Evolutionary conservation across 2,329 filamentous ascomycete genomes (phyloP), one percentile per base, ranked within the genome.

Genomic region (Nannizziopsis arthrosporioides): DNA sequence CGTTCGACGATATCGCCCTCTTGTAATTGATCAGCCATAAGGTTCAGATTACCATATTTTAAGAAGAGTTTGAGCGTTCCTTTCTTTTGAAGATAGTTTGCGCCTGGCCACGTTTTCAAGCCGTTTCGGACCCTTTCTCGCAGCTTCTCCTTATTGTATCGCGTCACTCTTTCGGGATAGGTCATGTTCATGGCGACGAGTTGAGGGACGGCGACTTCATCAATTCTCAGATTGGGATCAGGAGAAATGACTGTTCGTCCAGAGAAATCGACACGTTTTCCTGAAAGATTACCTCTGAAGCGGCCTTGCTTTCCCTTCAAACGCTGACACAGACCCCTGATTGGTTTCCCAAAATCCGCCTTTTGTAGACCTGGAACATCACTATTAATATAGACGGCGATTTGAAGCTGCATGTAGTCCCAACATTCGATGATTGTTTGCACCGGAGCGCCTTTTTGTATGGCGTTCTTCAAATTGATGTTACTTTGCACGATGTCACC

Each of bases 191-290:
- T 93, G 3, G 92, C 92, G n/a, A 98, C 89, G 14, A 93, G 74
- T 51, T 84, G 75, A 0, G 92, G 92, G 27, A 98, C 82, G 3
- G 90, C 90, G 32, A 98, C 92, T 65, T 98, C 82, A 56, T 96
- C 87, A 54, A 98, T 87, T 14, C 84, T 81, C 42, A 98, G 66
- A 58, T 98, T 98, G 2, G 92, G 92, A 65, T 98, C 92, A 0
- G 92, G 92, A 0, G 89, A 94, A 65, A 98, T 98, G 66, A 98
- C 92, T 0, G 92, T 98, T 64, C 92, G 81, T 14, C 88, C 92
- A 9, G 92, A 98, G 66, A 96, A 98, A 63, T 98, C 90, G 47
- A 98, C 92, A 76, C 92, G 90, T 68, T 98, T 98, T 63, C 92
- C 92, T 0, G 90, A 96, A 51, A 98, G 68, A 59, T 98, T 98